Evolutionary conservation across 2,329 filamentous ascomycete genomes (phyloP).

Genomic region (Rutstroemia sp.): DNA sequence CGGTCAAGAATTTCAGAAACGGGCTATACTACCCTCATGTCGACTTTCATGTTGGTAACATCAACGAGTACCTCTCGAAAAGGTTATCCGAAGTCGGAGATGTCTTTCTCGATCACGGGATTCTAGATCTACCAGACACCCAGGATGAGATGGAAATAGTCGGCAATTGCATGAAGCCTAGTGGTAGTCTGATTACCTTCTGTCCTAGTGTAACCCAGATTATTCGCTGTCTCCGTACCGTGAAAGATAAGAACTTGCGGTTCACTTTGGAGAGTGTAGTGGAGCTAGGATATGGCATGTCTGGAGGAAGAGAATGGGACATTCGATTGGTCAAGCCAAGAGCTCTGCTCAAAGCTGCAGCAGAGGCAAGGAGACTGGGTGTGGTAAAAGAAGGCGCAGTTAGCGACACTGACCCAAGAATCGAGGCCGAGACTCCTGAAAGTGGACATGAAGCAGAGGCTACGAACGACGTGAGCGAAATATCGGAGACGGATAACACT

Average conservation of each 20-base stretch:
- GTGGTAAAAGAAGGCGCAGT: not conserved
- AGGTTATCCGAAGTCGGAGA: constrained; percentile 39
- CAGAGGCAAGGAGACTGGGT: constrained; percentile 1
- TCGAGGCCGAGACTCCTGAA: not conserved
- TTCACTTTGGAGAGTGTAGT: constrained; percentile 49
- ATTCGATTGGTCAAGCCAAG: constrained; percentile 40
- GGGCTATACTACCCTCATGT: constrained; percentile 64
- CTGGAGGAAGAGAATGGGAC: constrained; percentile 55
- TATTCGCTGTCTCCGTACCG: constrained; percentile 50
- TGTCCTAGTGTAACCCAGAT: constrained; percentile 75
- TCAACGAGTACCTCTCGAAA: constrained; percentile 53
- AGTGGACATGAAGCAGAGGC: too few relatives aligned
- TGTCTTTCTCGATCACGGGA: constrained; percentile 63
- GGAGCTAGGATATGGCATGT: constrained; percentile 46
- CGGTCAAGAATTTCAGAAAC: constrained; percentile 59
- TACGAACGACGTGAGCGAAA: too few relatives aligned
- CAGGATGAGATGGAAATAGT: constrained; percentile 43
- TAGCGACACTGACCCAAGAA: not conserved
- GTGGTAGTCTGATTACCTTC: constrained; percentile 63
- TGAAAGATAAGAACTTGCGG: constrained; percentile 46
- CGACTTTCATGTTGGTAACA: constrained; percentile 65
- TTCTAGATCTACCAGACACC: constrained; percentile 66
- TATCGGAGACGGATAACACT: too few relatives aligned
- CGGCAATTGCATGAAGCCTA: constrained; percentile 50
- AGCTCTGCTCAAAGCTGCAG: constrained; percentile 19